Conservation (phyloP, 768 basidiomycete species). For the Boletus sp. region DNA sequence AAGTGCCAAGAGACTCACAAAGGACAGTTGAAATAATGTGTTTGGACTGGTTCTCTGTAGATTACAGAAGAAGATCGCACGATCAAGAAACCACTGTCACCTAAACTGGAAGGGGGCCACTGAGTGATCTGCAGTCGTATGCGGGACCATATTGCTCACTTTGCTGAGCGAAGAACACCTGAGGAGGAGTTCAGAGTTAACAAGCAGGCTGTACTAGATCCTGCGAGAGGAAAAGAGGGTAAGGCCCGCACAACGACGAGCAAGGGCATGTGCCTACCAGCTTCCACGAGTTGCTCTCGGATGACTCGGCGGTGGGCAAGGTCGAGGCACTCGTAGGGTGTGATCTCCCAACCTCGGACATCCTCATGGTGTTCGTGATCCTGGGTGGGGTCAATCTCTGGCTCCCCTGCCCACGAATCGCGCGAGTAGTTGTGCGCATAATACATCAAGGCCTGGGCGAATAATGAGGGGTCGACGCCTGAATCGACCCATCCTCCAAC, state of each 20-base stretch:
- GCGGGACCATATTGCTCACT: constrained; percentile 43
- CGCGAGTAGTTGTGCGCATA: constrained; percentile 71
- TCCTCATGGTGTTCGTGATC: constrained; percentile 65
- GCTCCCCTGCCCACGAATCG: constrained; percentile 78
- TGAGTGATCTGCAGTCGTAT: constrained; percentile 1
- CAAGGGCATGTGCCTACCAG: constrained; percentile 38
- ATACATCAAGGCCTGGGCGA: constrained; percentile 90
- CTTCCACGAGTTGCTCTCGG: constrained; percentile 57
- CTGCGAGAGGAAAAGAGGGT: constrained; percentile 34
- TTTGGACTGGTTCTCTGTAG: constrained; percentile 38
- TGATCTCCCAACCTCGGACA: constrained; percentile 66
- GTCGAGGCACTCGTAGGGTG: constrained; percentile 67
- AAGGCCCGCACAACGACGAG: not conserved
- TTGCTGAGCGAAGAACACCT: constrained; percentile 71
- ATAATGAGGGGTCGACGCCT: constrained; percentile 84
- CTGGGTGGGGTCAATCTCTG: constrained; percentile 73
- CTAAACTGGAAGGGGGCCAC: constrained; percentile 45
- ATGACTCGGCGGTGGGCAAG: constrained; percentile 70
- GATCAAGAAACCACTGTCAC: constrained; percentile 76
- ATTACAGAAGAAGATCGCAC: constrained; percentile 65
- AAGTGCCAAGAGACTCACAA: constrained; percentile 19
- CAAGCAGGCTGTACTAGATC: constrained; percentile 82
- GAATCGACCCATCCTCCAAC: constrained; percentile 89
- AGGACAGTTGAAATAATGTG: constrained; percentile 35
- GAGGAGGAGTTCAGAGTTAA: constrained; percentile 71